Evolutionary conservation across 352 stramenopile species (phyloP), one percentile per base, ranked within the genome.

Genomic region (Phytophthora quininea): DNA sequence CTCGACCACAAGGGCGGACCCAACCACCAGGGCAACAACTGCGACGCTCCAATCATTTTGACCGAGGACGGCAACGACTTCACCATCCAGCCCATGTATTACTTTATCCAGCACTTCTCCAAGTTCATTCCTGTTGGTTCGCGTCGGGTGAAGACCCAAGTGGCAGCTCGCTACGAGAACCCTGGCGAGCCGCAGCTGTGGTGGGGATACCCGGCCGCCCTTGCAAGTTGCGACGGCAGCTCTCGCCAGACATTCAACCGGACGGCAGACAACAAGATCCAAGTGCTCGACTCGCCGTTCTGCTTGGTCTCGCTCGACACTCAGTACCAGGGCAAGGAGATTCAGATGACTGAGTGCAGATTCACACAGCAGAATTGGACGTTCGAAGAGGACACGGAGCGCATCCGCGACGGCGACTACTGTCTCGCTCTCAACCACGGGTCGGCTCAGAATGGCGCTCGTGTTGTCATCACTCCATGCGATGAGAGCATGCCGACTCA

Each of bases 61-160:
- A 75, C 81, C 11, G 73, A 89, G 54, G 65, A 69, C 15, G 82
- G 71, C 29, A 64, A 71, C 43, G 73, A 88, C 62, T 93, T 87
- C 62, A 79, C 66, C 37, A 68, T 95, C 24, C 84, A 97, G 69
- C 88, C 89, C 0, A 91, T 95, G 78, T 97, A 86, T 68, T 95
- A 96, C 71, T 93, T 92, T 53, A 90, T 97, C 67, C 84, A 91
- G 62, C 90, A 97, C 69, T 91, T 96, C 56, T 94, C 84, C 58
- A 88, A 88, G 62, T 97, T 90, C 71, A 81, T 94, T 37, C 77
- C 84, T 4, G 67, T 84, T 1, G 88, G 86, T 15, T 91, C 87
- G 1, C 73, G 69, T 32, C 84, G 84, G 29, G 78, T 92, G 29
- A 57, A 78, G 30, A 71, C 77, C 1, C 69, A 86, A 8, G 76